Evolutionary conservation across 164 flowering plant species (phyloP), one percentile per base, ranked within the genome.

Genomic region (Aristolochia fimbriata): DNA sequence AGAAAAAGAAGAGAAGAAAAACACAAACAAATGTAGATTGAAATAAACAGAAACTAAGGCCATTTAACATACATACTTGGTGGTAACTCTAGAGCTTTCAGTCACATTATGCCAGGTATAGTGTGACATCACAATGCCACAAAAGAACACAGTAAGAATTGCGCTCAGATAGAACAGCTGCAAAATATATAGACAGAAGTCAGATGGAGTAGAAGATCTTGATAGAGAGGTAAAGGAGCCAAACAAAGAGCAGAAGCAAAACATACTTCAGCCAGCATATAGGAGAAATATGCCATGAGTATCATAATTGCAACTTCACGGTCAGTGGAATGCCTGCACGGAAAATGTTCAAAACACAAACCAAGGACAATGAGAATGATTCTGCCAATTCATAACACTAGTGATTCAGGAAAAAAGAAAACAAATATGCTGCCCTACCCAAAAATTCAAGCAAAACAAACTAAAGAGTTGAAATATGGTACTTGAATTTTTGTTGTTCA

Each of bases 81-180:
- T 85, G 15, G 97, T 91, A 46, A 86, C 76, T 74, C 94, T 81
- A 63, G 97, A 91, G 71, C 94, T 85, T 76, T 88, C 91, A 3
- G 96, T 91, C 62, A 91, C 96, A 68, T 91, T 91, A 63, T 88
- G 90, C 96, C 96, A 91, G 43, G 96, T 88, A 72, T 92, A 89
- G 68, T 86, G 96, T 12, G 96, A 89, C 96, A 89, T 89, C 53
- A 86, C 93, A 73, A 87, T 88, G 51, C 96, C 98, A 53, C 95
- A 85, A 68, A 92, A 88, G 80, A 92, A 92, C 31, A 92, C 95
- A 0, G 98, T 92, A 69, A 92, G 88, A 66, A 92, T 92, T 15
- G 76, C 96, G 71, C 96, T 87, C 57, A 88, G 73, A 62, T 82
- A 59, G 67, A 80, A 84, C 31, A 88, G 72, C 98, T 91, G 95